Conservation (phyloP, 176 grass and related monocot genomes). For the Otatea glauca region DNA sequence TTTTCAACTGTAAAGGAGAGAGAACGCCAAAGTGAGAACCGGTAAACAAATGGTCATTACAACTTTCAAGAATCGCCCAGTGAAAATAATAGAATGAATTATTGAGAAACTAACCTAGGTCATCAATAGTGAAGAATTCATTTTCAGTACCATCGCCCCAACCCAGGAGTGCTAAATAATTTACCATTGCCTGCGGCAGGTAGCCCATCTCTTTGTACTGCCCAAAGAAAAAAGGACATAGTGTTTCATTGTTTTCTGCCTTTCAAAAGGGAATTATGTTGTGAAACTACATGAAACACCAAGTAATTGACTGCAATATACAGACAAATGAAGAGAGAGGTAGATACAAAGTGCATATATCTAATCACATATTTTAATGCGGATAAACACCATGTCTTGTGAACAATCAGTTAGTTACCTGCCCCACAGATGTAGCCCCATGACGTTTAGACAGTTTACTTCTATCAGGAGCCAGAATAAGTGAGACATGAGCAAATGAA, state of each 20-base stretch:
- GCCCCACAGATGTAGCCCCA: slow-evolving; percentile 96
- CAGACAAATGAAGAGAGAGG: slow-evolving; percentile 27
- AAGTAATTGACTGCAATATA: slow-evolving; percentile 1
- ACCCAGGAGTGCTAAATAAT: slow-evolving; percentile 91
- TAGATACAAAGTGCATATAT: background rate
- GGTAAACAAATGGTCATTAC: background rate
- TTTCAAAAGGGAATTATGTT: background rate
- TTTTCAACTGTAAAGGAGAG: slow-evolving; percentile 66
- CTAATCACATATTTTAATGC: slow-evolving; percentile 15
- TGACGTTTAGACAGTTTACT: slow-evolving; percentile 99
- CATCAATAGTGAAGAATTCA: slow-evolving; percentile 90
- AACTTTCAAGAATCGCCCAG: background rate
- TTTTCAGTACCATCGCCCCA: slow-evolving; percentile 99
- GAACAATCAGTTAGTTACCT: slow-evolving; percentile 55
- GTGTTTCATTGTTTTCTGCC: background rate
- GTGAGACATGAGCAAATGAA: slow-evolving; percentile 95
- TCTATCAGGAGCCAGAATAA: slow-evolving; percentile 98
- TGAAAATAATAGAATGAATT: background rate
- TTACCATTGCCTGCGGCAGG: slow-evolving; percentile 94
- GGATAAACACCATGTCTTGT: slow-evolving; percentile 10
- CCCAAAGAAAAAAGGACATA: slow-evolving; percentile 38
- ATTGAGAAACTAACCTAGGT: slow-evolving; percentile 65
- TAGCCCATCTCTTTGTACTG: slow-evolving; percentile 99
- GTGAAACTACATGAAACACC: background rate
- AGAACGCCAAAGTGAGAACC: slow-evolving; percentile 18